A percentile compares a stretch with the other conserved stretches of the same genome.
Conservation (phyloP, 1,139 yeast genomes). For the Starmera stellimalicola region DNA sequence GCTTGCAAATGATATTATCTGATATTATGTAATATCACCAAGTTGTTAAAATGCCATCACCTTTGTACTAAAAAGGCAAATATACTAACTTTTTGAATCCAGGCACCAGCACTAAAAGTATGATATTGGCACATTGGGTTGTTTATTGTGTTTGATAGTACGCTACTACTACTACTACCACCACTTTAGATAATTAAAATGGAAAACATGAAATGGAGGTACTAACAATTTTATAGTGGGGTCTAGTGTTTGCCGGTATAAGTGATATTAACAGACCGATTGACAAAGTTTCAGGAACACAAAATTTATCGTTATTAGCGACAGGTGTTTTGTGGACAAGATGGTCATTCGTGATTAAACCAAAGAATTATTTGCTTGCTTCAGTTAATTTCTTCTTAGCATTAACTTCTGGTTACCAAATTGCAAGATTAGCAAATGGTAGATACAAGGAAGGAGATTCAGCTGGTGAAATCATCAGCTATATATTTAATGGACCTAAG, state of each 20-base stretch:
- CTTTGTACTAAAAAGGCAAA: too few species aligned
- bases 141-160: background rate
- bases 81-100: background rate
- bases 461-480: constrained; percentile 42
- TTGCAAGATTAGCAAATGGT: constrained; percentile 58
- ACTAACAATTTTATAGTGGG: constrained; percentile 46
- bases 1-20: background rate
- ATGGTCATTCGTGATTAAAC: constrained; percentile 92
- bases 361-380: constrained; percentile 80
- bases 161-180: background rate
- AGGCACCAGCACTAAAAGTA: constrained; percentile 46
- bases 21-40: background rate
- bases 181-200: background rate
- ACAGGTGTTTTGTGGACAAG: constrained; percentile 98
- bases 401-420: constrained; percentile 79
- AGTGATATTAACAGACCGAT: constrained; percentile 85
- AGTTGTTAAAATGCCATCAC: too few species aligned
- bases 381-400: constrained; percentile 93
- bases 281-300: constrained; percentile 85
- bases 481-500: constrained; percentile 41
- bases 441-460: constrained; percentile 45
- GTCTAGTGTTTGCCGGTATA: constrained; percentile 83
- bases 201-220: background rate
- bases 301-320: constrained; percentile 73
- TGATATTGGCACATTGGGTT: background rate